Evolutionary conservation across 495 filamentous ascomycete species (phyloP), one percentile per base, ranked within the genome.

Genomic region (Tuber indicum): DNA sequence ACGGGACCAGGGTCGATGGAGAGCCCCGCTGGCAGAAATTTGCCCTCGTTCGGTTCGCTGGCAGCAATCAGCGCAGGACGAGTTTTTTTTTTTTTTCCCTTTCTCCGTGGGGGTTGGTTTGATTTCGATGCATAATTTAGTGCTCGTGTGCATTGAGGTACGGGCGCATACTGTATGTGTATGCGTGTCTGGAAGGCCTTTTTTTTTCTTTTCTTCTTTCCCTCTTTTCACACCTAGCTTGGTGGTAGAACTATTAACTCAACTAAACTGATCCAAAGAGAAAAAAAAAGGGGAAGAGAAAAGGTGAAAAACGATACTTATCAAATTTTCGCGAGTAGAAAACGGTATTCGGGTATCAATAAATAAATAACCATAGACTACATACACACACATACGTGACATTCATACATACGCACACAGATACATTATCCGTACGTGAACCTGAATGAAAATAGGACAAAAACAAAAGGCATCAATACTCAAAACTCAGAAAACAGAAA

Each of bases 1-100:
- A 62, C n/a, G n/a, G 58, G 58, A 62, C 26, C 58, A 36, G 58
- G 58, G 58, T 66, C 14, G 14, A 17, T 66, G 26, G 39, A 41
- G 32, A 66, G 58, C 58, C 32, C 58, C 58, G 26, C 58, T 66
- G 58, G 58, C 58, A 66, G 58, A 62, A 26, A 62, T 62, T 62
- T 66, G 58, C 58, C 26, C 52, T 52, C 23, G 23, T 52, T 62
- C 52, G 52, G 52, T 62, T 62, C 52, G 52, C 52, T 62, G 52
- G 52, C 52, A 62, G 52, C 52, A 62, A 62, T 62, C 52, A 62
- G n/a, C 52, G 52, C 9, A 66, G 58, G 26, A 66, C 32, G 58
- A 66, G 58, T 32, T 17, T 66, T 66, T 66, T 66, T 52, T 49
- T 52, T 52, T n/a, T n/a, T 21, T 10, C 2, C 17, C 47, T 23